phyloP scores from a whole-genome alignment of 192 early-diverging fungal species.

The Entomortierella parvispora region DNA sequence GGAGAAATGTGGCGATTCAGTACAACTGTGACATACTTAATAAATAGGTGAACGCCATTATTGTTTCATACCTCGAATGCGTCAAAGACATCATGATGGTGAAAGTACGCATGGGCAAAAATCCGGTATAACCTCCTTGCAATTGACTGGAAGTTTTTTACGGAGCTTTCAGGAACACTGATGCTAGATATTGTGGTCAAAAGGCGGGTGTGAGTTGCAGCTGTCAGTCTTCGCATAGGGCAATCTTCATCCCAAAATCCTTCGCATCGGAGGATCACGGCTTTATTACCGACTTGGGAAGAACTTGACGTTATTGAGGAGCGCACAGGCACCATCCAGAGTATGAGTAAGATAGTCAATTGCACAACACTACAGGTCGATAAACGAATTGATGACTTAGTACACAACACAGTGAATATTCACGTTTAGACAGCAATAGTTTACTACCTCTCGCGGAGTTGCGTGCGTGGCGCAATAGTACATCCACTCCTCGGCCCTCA shows the following conservation, averaged over 20 bases:
- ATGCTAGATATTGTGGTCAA: slow-evolving; percentile 48
- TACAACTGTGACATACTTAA: too few species aligned
- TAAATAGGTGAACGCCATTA: too few species aligned
- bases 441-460: slow-evolving; percentile 76
- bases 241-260: background rate
- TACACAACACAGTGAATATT: too few species aligned
- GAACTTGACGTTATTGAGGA: slow-evolving; percentile 78
- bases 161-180: slow-evolving; percentile 69
- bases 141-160: slow-evolving; percentile 91
- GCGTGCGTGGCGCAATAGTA: slow-evolving; percentile 95
- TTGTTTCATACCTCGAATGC: slow-evolving; percentile 88
- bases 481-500: slow-evolving; percentile 92
- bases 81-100: slow-evolving; percentile 91
- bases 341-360: slow-evolving; percentile 95
- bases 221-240: background rate
- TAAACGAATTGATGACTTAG: too few species aligned
- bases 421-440: slow-evolving; percentile 3
- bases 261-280: background rate
- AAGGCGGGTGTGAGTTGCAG: background rate
- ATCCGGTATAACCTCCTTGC: slow-evolving; percentile 95
- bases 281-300: slow-evolving; percentile 77
- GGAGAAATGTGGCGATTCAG: slow-evolving; percentile 4
- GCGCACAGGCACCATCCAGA: slow-evolving; percentile 85
- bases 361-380: slow-evolving; percentile 86
- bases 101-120: slow-evolving; percentile 95